Evolutionary conservation across 768 basidiomycete species (phyloP), one percentile per base, ranked within the genome.

Genomic region (Tricholomella constricta): DNA sequence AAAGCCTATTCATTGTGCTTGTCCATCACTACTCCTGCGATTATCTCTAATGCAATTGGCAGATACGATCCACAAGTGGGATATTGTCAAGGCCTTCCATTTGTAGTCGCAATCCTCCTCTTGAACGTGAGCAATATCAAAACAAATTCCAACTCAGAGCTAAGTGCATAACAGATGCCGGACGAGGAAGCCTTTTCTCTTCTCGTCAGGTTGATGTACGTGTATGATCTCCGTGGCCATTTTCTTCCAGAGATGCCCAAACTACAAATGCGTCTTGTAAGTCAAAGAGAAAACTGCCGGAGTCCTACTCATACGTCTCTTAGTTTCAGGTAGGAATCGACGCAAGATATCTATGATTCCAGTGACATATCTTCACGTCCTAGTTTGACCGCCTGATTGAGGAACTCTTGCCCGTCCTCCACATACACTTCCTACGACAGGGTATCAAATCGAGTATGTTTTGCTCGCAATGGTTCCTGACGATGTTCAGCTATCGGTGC

Each of bases 191-290:
- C 96, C 0, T 99, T 99, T 69, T 96, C 90, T 58, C 82, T 98
- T 10, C 80, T 98, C 9, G 94, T 98, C 25, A 80, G 97, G 48
- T 71, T 99, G 14, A 98, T 98, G 97, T 79, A 97, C 54, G 90
- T 95, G 1, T 98, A 99, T 66, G 95, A 96, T 69, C 78, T 98
- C 2, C 85, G 96, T 38, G 94, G 94, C 1, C 96, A 98, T 71
- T 99, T 94, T 72, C 77, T 98, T n/a, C 95, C 97, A 3, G 96
- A 99, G 64, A 99, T 99, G 97, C 97, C 97, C 1, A 96, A 94
- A 60, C 69, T 99, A 5, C 97, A 98, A 66, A 74, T 94, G 37
- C 91, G 96, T 19, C 80, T 99, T 55, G 89, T 91, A 65, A 73
- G 84, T 67, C 22, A 36, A 37, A 22, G 9, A 31, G 19, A 29